Percentiles rank a stretch among this genome's conserved stretches.
Evolutionary conservation across 2,329 filamentous ascomycete genomes (phyloP).

Genomic region (Colletotrichum simmondsii): DNA sequence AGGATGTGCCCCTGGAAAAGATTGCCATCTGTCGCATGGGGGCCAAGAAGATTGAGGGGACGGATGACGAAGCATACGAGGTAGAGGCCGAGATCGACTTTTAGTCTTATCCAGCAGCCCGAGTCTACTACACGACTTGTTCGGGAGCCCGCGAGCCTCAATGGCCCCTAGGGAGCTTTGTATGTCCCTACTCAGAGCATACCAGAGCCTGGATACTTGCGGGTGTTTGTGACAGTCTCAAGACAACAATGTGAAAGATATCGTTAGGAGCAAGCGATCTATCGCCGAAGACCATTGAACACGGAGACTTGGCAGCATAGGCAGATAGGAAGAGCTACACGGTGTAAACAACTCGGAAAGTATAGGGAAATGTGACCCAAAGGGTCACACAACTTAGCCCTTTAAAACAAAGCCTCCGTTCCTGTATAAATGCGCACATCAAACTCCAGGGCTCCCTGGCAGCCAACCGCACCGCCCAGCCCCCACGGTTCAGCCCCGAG

Average conservation of each 20-base stretch:
- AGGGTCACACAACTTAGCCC: background rate
- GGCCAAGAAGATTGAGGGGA: conserved; percentile 71
- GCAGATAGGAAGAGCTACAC: background rate
- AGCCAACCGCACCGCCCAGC: background rate
- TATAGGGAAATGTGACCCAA: background rate
- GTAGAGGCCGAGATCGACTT: conserved; percentile 61
- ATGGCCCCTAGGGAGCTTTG: background rate
- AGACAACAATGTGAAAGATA: background rate
- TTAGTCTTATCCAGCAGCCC: conserved; percentile 35
- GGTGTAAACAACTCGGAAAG: background rate
- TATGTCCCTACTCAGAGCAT: background rate
- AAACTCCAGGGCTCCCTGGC: conserved; percentile 13
- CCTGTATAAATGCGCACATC: background rate
- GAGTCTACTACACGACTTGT: background rate
- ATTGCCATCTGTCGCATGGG: conserved; percentile 91
- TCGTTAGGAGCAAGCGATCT: background rate
- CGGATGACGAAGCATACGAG: conserved; percentile 65
- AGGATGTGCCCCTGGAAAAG: conserved; percentile 72
- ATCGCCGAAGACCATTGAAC: background rate
- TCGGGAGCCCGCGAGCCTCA: background rate
- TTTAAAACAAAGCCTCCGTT: background rate
- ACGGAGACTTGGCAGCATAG: background rate
- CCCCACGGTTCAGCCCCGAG: conserved; percentile 29
- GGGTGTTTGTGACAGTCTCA: background rate
- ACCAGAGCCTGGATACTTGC: background rate